Evolutionary conservation across 1,284 basidiomycete species (phyloP), one percentile per base, ranked within the genome.

Genomic region (Microbotryum intermedium): DNA sequence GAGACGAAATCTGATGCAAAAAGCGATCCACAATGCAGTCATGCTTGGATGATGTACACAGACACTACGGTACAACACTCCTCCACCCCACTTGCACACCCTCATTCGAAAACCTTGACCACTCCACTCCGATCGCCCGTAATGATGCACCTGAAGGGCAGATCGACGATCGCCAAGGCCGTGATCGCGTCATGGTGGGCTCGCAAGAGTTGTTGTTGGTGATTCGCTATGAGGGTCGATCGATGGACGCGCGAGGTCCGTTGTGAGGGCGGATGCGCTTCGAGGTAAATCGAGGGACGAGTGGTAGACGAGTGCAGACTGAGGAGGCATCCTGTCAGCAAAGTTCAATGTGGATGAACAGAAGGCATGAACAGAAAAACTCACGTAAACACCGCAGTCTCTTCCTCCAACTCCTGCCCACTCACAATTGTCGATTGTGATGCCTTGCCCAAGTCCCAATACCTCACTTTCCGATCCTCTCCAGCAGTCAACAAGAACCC

Each of bases 151-250:
- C 87, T 79, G 76, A 93, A 94, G 0, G 90, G 90, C 0, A 86
- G 82, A 66, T 94, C 90, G 56, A 94, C 83, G 64, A 87, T 86
- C 0, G 83, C 81, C 25, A 94, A 74, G 3, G 86, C 83, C 2
- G 86, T 89, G 26, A 95, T 82, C 3, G 87, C 82, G 71, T 94
- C 91, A 65, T 87, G 86, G 71, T 94, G 90, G 2, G 83, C 79
- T 70, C 82, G 84, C 50, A 91, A 75, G 30, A 90, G 74, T 57
- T 82, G 84, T 70, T 89, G 84, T 71, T 92, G 89, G 69, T 84
- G 86, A 56, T 85, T 81, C 8, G 82, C 85, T 59, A 90, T 87
- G 64, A 90, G 74, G 13, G 84, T 84, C 72, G 87, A 84, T 39
- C 88, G 79, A 69, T 84, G 87, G 23, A 67, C 53, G 49, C 54